Evolutionary conservation across 495 filamentous ascomycete species (phyloP), one percentile per base, ranked within the genome.

Genomic region (Lophiostoma macrostomum): DNA sequence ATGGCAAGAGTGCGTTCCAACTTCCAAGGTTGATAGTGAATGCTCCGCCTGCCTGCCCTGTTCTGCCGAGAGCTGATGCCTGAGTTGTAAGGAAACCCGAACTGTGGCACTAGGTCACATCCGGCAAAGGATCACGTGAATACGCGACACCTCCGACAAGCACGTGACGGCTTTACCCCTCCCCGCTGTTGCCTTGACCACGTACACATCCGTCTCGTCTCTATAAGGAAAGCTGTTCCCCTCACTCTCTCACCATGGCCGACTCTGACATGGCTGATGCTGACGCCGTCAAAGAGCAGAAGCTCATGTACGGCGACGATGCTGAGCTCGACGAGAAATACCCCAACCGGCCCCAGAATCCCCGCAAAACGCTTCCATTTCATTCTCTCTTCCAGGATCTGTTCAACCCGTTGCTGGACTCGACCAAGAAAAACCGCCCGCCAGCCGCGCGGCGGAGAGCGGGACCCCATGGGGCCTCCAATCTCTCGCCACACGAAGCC

Each of bases 341-440:
- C 67, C 90, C 90, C 25, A 84, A 91, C 64, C 80, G 90, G 7
- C 93, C 93, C 1, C 79, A 71, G 42, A 98, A 97, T 66, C 80
- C 82, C 56, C 81, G 80, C 20, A 74, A 78, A 35, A 95, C 91
- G 1, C 71, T 93, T 1, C 81, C 82, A n/a, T 98, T 97, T 67
- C 82, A 88, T 58, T 80, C 86, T 11, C 77, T 98, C 1, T 88
- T 85, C 69, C 65, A 75, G 28, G 73, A 74, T 20, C 80, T 98
- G 3, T 98, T 98, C 74, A 85, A 93, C 64, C 90, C 90, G 3
- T 74, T 98, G 1, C 88, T 81, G 42, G 83, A 89, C 6, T 88
- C 87, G 63, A 90, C 85, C 60, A 90, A 90, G 67, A 86, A 85
- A 46, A 81, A 83, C 4, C 69, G 76, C 0, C 73, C 78, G 5